These are phyloP conservation scores for Tetrapisispora phaffii DNA, from an alignment of 805 yeast genomes.

Conservation along the genomic window DNA sequence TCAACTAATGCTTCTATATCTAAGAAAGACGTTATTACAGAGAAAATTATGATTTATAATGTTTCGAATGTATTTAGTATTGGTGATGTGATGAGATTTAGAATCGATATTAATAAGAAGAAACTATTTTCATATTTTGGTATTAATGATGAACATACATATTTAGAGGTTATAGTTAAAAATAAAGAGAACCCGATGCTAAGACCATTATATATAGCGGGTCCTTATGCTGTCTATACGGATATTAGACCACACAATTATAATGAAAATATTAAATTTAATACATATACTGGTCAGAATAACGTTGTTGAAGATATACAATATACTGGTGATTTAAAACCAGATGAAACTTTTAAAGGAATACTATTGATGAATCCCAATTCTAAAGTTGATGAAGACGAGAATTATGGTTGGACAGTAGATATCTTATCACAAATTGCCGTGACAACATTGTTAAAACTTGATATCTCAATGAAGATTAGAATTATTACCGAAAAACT, in stretches of 20 bases:
- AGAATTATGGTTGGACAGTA: conserved; percentile 58
- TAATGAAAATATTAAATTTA: conserved; percentile 36
- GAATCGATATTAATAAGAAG: conserved; percentile 14
- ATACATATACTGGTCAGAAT: conserved; percentile 6
- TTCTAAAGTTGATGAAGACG: conserved; percentile 8
- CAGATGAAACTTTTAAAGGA: conserved; percentile 60
- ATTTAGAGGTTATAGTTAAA: conserved; percentile 41
- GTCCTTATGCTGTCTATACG: conserved; percentile 79
- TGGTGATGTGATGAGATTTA: conserved; percentile 25
- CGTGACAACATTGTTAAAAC: conserved; percentile 57
- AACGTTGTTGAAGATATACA: conserved; percentile 30
- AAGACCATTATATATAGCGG: conserved; percentile 77
- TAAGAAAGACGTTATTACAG: not conserved
- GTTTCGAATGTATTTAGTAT: conserved; percentile 18
- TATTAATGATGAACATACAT: conserved; percentile 4
- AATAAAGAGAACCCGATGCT: conserved; percentile 64
- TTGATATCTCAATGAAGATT: conserved; percentile 54
- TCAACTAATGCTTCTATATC: not conserved
- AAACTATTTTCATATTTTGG: conserved; percentile 8
- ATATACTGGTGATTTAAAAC: conserved; percentile 49
- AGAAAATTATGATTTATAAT: conserved; percentile 11
- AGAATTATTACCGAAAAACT: conserved; percentile 34
- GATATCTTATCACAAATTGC: conserved; percentile 76
- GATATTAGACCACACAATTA: conserved; percentile 68
- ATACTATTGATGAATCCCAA: conserved; percentile 41